Base-by-base conservation (phyloP, 192 early-diverging fungal genomes). In the Spizellomyces sp. region DNA sequence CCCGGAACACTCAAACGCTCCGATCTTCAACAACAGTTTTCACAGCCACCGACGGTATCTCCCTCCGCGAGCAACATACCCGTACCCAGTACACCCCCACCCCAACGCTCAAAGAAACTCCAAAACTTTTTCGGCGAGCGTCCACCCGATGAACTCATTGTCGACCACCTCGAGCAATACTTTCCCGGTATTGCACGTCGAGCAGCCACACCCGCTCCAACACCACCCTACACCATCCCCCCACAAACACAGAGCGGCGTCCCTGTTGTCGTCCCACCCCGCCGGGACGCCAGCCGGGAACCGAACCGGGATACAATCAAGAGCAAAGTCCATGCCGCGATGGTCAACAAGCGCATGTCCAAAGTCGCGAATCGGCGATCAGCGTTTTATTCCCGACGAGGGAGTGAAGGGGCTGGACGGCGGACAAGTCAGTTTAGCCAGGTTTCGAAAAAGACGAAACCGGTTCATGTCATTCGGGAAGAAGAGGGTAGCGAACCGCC, bases 71-170 rank as follows among this genome's bases (percentile, higher is more conserved):
- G n/a, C 14, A 44, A 70, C 8, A 12, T 21, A 10, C 19, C 19
- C 9, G 10, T 17, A 64, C 52, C 50, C 21, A 8, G 19, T 60
- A 9, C 21, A 54, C 50, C 45, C 4, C 55, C 65, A n/a, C 48
- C 12, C 6, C 54, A 47, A 43, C 71, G 73, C 10, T 52, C 54
- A 5, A 69, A 65, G 8, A 83, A 83, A 48, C 52, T 79, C 58
- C 83, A 70, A 74, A 87, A 90, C 48, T 95, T 97, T 76, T 95
- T 98, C 77, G 96, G 94, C 44, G 95, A 98, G 75, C 90, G 97
- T 9, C 97, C 97, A 9, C 93, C 92, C 0, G 93, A 94, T 9
- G 95, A 97, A 77, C 82, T 93, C 48, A 96, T 99, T 75, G 93
- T 91, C 27, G 91, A 91, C 68, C 92, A 97, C 67, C 84, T 99